phyloP scores from a whole-genome alignment of 129 eudicot genomes.

The Helianthus tuberosus region DNA sequence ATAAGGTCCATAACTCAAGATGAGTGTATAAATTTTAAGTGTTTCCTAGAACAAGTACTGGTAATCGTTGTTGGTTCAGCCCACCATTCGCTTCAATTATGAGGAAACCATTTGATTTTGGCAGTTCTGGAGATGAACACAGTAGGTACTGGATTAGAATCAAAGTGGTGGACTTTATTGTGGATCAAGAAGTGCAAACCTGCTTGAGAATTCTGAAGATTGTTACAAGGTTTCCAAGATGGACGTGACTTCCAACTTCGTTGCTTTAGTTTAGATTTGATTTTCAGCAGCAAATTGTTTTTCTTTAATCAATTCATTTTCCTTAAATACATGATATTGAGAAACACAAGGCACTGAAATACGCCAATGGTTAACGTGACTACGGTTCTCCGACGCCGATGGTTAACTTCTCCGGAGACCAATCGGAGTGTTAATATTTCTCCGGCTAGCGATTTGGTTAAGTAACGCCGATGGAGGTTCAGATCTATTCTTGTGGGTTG shows the following conservation, averaged over 20 bases:
- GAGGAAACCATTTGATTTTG: constrained; percentile 86
- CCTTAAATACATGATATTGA: too few species aligned
- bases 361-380: too few species aligned
- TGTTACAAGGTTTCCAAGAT: constrained; percentile 85
- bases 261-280: too few species aligned
- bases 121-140: constrained; percentile 46
- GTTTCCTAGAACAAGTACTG: constrained; percentile 52
- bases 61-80: constrained; percentile 91
- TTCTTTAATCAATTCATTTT: too few species aligned
- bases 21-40: neutral
- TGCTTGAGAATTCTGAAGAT: constrained; percentile 56
- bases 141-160: neutral
- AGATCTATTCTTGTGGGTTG: too few species aligned
- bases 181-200: constrained; percentile 49
- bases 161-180: constrained; percentile 5
- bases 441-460: too few species aligned
- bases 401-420: too few species aligned
- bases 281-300: too few species aligned
- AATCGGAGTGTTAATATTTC: too few species aligned
- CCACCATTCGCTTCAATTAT: constrained; percentile 99
- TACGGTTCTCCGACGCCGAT: too few species aligned
- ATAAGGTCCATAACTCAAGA: constrained; percentile 17
- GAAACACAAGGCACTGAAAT: too few species aligned
- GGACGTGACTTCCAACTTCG: constrained; percentile 60
- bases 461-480: too few species aligned